Evolutionary conservation across 192 early-diverging fungal genomes (phyloP), one percentile per base, ranked within the genome.

Genomic region (Umbelopsis isabellina): DNA sequence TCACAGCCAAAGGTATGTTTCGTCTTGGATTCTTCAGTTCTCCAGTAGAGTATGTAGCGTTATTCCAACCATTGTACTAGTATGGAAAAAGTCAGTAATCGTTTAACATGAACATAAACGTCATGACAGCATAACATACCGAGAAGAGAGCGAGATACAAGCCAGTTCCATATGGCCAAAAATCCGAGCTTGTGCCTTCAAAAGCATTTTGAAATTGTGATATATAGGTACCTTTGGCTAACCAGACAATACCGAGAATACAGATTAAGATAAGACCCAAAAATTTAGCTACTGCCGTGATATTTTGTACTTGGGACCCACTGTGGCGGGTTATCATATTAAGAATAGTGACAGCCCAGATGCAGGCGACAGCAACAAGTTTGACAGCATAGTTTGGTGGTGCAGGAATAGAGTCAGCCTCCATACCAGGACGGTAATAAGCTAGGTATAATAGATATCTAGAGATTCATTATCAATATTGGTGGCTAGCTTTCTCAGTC

Each of bases 1-100:
- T 67, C 20, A 80, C 74, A 1, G 79, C 79, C 6, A 71, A 69
- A 20, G 75, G 75, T 30, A 80, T 68, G 33, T 80, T 80, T 27
- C 69, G 49, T 4, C 71, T 68, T 8, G 79, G 79, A n/a, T 80
- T 61, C 2, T 72, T 67, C 6, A 80, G 55, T 46, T 80, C 79
- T 18, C 79, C 79, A 11, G 75, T 69, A 15, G 74, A 74, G 8
- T 76, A 69, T 23, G 75, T 80, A 41, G 75, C 75, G 76, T 80
- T 71, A 79, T 83, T 66, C 80, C 87, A 80, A 2, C 76, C 77
- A 30, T 78, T 81, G 72, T 72, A 81, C 79, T 81, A 69, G 15
- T 1, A 27, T 9, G 30, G 0, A 47, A 4, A 37, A 1, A 18
- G 0, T 35, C 6, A 35, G 18, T 27, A 61, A 13, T 13, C 30